Conservation (phyloP, 1,284 basidiomycete species). For the Puccinia polysora region DNA sequence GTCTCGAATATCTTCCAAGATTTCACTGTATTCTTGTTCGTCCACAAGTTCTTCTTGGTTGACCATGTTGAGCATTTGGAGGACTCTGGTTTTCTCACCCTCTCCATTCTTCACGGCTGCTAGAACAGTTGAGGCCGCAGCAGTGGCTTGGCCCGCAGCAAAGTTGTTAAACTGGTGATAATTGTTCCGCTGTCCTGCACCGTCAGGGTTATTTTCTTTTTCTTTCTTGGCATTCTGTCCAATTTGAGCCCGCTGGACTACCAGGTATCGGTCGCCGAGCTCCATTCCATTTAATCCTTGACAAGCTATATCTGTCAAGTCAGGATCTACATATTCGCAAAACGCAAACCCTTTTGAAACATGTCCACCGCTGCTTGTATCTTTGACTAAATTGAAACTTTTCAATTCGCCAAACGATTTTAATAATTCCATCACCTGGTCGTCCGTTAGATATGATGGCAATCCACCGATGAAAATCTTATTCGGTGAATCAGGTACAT, state of each 20-base stretch:
- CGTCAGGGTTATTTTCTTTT: slow-evolving; percentile 39
- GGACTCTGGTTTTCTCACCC: slow-evolving; percentile 62
- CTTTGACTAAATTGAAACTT: slow-evolving; percentile 95
- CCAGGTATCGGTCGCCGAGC: slow-evolving; percentile 89
- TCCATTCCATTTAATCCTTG: slow-evolving; percentile 96
- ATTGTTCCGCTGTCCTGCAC: slow-evolving; percentile 48
- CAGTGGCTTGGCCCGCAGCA: slow-evolving; percentile 49
- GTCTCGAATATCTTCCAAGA: slow-evolving; percentile 89
- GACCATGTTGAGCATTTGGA: slow-evolving; percentile 99
- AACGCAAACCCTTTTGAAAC: slow-evolving; percentile 83
- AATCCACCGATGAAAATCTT: slow-evolving; percentile 97
- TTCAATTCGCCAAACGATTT: slow-evolving; percentile 96
- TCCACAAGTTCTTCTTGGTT: slow-evolving; percentile 83
- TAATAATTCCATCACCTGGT: slow-evolving; percentile 94
- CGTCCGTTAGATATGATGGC: slow-evolving; percentile 89
- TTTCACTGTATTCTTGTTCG: slow-evolving; percentile 87
- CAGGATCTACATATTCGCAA: slow-evolving; percentile 90
- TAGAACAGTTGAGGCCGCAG: slow-evolving; percentile 46
- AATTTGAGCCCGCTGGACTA: slow-evolving; percentile 93
- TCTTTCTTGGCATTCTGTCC: slow-evolving; percentile 59
- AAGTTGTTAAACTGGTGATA: slow-evolving; percentile 53
- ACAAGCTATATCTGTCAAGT: slow-evolving; percentile 88
- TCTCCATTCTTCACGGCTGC: slow-evolving; percentile 56
- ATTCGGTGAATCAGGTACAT: slow-evolving; percentile 92
- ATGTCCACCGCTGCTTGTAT: slow-evolving; percentile 53